These are phyloP conservation scores for Venturia oleaginea DNA, from an alignment of 2,329 filamentous ascomycete species.

Conservation along the genomic window DNA sequence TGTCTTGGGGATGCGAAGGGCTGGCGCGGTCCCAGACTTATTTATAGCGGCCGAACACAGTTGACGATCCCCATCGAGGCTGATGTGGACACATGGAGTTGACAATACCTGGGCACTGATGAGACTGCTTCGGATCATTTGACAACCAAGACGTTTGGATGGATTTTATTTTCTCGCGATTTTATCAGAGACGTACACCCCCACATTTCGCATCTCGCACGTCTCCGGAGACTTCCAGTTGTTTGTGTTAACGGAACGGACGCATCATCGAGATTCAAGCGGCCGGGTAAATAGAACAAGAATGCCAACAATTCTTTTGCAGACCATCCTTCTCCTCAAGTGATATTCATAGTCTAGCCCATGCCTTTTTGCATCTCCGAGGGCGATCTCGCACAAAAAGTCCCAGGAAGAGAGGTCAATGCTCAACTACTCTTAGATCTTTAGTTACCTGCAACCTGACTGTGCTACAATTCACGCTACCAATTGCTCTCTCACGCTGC, in stretches of 20 bases:
- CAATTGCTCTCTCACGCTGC: background rate
- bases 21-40: no score
- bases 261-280: background rate
- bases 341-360: background rate
- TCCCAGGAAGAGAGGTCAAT: background rate
- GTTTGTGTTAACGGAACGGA: background rate
- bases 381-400: slow-evolving; percentile 5
- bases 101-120: background rate
- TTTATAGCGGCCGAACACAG: background rate
- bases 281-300: background rate
- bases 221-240: background rate
- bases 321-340: background rate
- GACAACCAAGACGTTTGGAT: background rate
- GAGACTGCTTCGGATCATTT: background rate
- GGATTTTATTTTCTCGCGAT: background rate
- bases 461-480: background rate
- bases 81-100: background rate
- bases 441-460: background rate
- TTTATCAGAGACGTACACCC: no score
- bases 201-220: background rate
- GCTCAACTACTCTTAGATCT: background rate
- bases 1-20: no score
- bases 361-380: background rate
- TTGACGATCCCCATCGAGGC: background rate
- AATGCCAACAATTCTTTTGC: background rate